Percentiles rank a stretch among this genome's conserved stretches.
These are phyloP conservation scores for Oryza glumipatula DNA, from an alignment of 176 grass and related monocot genomes.

Conservation along the genomic window DNA sequence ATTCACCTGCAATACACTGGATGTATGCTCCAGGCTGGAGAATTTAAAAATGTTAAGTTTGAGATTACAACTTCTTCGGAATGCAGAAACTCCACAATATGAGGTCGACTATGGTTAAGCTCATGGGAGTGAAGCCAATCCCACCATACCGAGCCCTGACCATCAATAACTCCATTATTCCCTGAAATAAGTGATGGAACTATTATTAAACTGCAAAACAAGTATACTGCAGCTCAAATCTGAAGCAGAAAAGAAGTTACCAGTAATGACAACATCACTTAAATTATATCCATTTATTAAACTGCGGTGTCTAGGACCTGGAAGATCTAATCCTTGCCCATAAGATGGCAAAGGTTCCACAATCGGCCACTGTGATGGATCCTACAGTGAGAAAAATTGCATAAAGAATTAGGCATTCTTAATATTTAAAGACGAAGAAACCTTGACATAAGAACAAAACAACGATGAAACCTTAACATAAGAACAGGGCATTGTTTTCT, in stretches of 20 bases:
- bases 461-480: slow-evolving; percentile 13
- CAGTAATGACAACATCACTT: slow-evolving; percentile 83
- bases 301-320: slow-evolving; percentile 68
- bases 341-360: slow-evolving; percentile 91
- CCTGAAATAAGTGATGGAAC: slow-evolving; percentile 42
- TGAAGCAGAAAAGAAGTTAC: slow-evolving; percentile 45
- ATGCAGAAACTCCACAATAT: slow-evolving; percentile 79
- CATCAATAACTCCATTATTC: slow-evolving; percentile 77
- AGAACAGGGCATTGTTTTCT: slow-evolving; percentile 14
- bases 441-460: neutral
- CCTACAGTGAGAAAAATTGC: slow-evolving; percentile 46
- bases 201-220: slow-evolving; percentile 7
- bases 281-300: slow-evolving; percentile 87
- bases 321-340: slow-evolving; percentile 79
- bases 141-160: slow-evolving; percentile 92
- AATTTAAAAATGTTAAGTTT: slow-evolving; percentile 85
- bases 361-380: slow-evolving; percentile 79
- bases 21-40: slow-evolving; percentile 94
- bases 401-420: slow-evolving; percentile 14
- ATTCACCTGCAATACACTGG: slow-evolving; percentile 75
- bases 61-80: slow-evolving; percentile 71
- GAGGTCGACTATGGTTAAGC: slow-evolving; percentile 83
- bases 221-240: neutral
- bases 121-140: slow-evolving; percentile 61
- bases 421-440: slow-evolving; percentile 28